Evolutionary conservation across 768 basidiomycete genomes (phyloP), one percentile per base, ranked within the genome.

Genomic region (Phylloporus arenicola): DNA sequence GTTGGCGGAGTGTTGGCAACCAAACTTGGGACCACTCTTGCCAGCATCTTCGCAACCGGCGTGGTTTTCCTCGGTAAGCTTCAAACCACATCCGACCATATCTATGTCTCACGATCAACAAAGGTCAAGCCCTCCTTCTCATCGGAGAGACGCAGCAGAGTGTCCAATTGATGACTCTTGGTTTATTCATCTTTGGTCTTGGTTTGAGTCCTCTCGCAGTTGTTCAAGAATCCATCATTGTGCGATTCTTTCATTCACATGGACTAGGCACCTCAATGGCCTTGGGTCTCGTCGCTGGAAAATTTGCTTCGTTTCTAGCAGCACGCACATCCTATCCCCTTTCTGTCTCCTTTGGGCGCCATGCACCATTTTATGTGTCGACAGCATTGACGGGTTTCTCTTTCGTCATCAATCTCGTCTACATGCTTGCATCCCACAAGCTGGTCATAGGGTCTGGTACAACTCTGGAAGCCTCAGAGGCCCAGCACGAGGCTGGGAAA

Each of bases 151-250:
- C 78, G 6, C 74, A 72, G 42, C 75, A 73, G 20, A 77, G 74
- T 59, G 74, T 90, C n/a, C 77, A 78, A 12, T 47, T 83, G 22
- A 89, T 90, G 86, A 76, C 82, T 3, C 59, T 85, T 19, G 90
- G 89, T 2, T 73, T 92, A 51, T 89, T 89, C 57, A 68, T 89
- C 38, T 91, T 87, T 59, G 90, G 89, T 7, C 70, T 91, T 3
- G 89, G 88, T 3, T 74, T 88, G 39, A 84, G 85, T 56, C 90
- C 90, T 1, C 71, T 92, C 6, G 82, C 88, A 1, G 89, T 92
- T 7, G 82, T 86, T 1, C 90, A 87, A 69, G 89, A 92, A 65
- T 84, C 84, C 6, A 89, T 90, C 55, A 87, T 92, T 45, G 84
- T 89, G 38, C 83, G 84, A 22, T 87, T 87, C 70, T 91, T 89